Percentiles rank a stretch among this genome's conserved stretches.
phyloP scores from a whole-genome alignment of 2,329 filamentous ascomycete species.

The Aspergillus piperis region DNA sequence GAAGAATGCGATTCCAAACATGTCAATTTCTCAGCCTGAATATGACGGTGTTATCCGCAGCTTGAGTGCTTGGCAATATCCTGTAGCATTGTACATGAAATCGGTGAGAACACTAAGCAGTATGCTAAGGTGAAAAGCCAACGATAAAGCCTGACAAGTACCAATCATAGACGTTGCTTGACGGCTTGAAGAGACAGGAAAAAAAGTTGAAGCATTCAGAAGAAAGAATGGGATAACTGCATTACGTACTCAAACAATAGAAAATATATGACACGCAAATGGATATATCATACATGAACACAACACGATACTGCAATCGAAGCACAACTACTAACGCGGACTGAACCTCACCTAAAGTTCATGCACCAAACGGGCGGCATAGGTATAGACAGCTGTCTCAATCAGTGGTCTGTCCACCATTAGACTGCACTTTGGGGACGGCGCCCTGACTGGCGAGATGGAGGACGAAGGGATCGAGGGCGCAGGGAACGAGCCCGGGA shows the following conservation, averaged over 20 bases:
- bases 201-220: background rate
- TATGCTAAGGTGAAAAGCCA: background rate
- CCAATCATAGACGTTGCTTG: background rate
- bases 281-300: background rate
- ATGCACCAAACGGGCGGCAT: background rate
- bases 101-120: background rate
- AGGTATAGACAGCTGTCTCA: background rate
- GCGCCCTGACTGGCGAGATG: slow-evolving; percentile 14
- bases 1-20: no score
- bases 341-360: background rate
- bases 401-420: background rate
- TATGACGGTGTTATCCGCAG: background rate
- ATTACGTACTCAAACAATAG: background rate
- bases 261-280: background rate
- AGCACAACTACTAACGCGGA: background rate
- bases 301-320: background rate
- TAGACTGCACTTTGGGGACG: slow-evolving; percentile 20
- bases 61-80: background rate
- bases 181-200: background rate
- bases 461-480: slow-evolving; percentile 15
- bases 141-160: background rate
- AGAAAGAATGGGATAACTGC: background rate
- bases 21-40: no score
- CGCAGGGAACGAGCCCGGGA: slow-evolving; percentile 21
- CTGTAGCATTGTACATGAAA: background rate